Evolutionary conservation across 129 eudicot genomes (phyloP).

Genomic region (Tanacetum coccineum): DNA sequence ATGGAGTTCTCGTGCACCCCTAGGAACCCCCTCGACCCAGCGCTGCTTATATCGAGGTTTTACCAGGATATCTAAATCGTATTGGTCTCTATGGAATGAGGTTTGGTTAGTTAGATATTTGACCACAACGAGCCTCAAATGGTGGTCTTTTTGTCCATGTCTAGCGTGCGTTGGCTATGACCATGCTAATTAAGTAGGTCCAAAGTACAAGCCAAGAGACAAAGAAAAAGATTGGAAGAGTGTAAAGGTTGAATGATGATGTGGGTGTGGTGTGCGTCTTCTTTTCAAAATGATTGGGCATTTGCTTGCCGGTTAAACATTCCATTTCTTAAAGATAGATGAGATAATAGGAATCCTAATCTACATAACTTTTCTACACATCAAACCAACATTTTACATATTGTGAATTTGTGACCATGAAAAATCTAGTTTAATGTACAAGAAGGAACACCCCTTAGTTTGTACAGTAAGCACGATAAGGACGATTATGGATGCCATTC

Average conservation of each 20-base stretch:
- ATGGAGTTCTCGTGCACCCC: too few species aligned
- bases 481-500: too few species aligned
- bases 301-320: conserved; percentile 35
- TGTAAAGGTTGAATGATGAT: conserved; percentile 39
- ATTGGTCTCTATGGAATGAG: too few species aligned
- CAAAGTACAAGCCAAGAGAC: conserved; percentile 13
- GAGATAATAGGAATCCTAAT: conserved; percentile 10
- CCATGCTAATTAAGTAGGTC: conserved; percentile 29
- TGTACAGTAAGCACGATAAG: too few species aligned
- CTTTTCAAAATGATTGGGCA: conserved; percentile 22
- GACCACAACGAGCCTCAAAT: conserved; percentile 17
- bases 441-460: too few species aligned
- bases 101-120: too few species aligned
- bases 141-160: conserved; percentile 25
- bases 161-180: conserved; percentile 19
- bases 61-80: too few species aligned
- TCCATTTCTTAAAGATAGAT: conserved; percentile 2
- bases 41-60: too few species aligned
- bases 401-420: too few species aligned
- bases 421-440: too few species aligned
- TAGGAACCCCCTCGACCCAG: too few species aligned
- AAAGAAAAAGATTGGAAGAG: conserved; percentile 28
- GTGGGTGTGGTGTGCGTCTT: conserved; percentile 29
- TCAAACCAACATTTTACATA: too few species aligned
- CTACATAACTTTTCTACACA: not conserved